Evolutionary conservation across 179 eudicot species (phyloP), one percentile per base, ranked within the genome.

Genomic region (Vitellaria paradoxa): DNA sequence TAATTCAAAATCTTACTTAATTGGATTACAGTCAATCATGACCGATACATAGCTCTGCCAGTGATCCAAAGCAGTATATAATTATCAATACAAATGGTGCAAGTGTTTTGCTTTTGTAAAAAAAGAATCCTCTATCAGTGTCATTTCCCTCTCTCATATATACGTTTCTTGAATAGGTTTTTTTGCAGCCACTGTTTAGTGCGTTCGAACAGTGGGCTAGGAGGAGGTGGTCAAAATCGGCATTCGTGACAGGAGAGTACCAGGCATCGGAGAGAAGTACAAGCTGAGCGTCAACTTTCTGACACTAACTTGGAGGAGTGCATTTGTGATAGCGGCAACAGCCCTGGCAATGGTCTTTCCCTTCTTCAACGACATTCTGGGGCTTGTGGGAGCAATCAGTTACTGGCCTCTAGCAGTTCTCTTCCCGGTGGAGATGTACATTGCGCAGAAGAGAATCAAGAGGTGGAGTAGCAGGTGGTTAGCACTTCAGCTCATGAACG

Each of bases 261-360:
- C 84, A 24, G 72, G 18, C 56, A 67, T 82, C 7, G 82, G 85
- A 18, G 74, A 53, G 62, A 84, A 80, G 65, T 67, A 66, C 0
- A 70, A 71, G 15, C 77, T 86, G 52, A 74, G 74, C 45, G 24
- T 77, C 45, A 86, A 86, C 75, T 18, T 76, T n/a, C 77, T 86
- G 15, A 84, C 85, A 75, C 79, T 86, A 57, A 76, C 79, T 23
- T 77, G 89, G 77, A 79, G 89, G 56, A 82, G 85, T 1, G 17
- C 50, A 26, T 86, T 81, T 76, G 89, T 86, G 13, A 64, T 82
- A 14, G 6, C 78, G 45, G 77, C 73, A 23, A 84, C 89, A 57
- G 21, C 66, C n/a, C 46, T 82, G 57, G 85, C 89, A 17, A 84
- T 84, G 81, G 84, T 84, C 61, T 62, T 86, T 74, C 89, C 89